Evolutionary conservation across 805 yeast genomes (phyloP).

Genomic region (Ogataea naganishii): DNA sequence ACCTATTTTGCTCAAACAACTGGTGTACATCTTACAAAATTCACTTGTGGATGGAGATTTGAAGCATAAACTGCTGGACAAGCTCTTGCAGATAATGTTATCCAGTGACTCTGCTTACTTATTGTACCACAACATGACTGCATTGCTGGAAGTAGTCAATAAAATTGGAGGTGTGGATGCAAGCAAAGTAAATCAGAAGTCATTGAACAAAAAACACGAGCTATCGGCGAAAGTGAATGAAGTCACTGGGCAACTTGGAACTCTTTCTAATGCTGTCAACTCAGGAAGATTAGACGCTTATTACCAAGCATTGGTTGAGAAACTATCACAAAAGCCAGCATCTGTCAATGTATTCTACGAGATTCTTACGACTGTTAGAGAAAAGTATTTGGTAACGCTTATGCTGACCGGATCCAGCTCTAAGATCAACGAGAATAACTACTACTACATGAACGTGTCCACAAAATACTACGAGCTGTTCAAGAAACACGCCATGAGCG

Average conservation of each 20-base stretch:
- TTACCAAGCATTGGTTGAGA: slow-evolving; percentile 7
- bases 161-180: too few relatives aligned
- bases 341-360: slow-evolving; percentile 3
- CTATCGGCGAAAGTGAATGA: slow-evolving; percentile 1
- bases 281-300: too few relatives aligned
- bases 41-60: too few relatives aligned
- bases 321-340: slow-evolving; percentile 4
- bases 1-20: too few relatives aligned
- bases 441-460: slow-evolving; percentile 11
- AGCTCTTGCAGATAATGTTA: too few relatives aligned
- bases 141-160: too few relatives aligned
- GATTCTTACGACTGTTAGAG: slow-evolving; percentile 6
- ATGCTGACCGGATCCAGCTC: slow-evolving; percentile 13
- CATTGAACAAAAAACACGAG: slow-evolving; percentile 4
- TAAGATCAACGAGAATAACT: slow-evolving; percentile 11
- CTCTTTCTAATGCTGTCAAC: too few relatives aligned
- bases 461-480: slow-evolving; percentile 9
- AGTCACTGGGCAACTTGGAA: slow-evolving; percentile 2
- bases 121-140: too few relatives aligned
- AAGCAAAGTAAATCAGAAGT: too few relatives aligned
- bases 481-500: slow-evolving; percentile 8
- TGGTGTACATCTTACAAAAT: too few relatives aligned
- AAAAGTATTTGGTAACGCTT: slow-evolving; percentile 8
- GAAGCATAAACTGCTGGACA: too few relatives aligned
- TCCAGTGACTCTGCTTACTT: too few relatives aligned